Evolutionary conservation across 352 stramenopile genomes (phyloP).

Genomic region (Phytophthora podocarpi): DNA sequence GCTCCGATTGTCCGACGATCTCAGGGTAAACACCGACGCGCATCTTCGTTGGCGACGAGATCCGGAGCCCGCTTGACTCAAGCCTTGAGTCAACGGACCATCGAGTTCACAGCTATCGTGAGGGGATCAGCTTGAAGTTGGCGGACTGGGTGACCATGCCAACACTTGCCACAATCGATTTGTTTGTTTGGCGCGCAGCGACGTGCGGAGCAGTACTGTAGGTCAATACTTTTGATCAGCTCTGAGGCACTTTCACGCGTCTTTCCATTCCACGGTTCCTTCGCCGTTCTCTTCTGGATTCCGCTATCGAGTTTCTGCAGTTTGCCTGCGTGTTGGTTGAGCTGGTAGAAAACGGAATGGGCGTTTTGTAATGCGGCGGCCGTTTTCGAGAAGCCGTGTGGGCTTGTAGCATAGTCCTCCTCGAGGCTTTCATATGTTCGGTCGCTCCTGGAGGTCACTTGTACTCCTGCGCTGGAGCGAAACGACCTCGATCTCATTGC

Average conservation of each 20-base stretch:
- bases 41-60: conserved; percentile 18
- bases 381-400: conserved; percentile 26
- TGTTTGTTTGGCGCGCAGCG: conserved; percentile 1
- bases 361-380: conserved; percentile 13
- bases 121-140: conserved; percentile 29
- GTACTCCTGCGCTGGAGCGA: neutral
- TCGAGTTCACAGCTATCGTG: neutral
- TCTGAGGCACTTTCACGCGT: neutral
- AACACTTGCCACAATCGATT: conserved; percentile 9
- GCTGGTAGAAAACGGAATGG: conserved; percentile 16
- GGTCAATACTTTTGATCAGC: conserved; percentile 11
- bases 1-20: conserved; percentile 17
- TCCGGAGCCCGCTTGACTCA: conserved; percentile 16
- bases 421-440: conserved; percentile 10
- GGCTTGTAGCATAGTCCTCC: conserved; percentile 20
- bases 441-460: conserved; percentile 16
- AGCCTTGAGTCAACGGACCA: conserved; percentile 9
- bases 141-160: conserved; percentile 25
- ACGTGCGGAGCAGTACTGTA: conserved; percentile 12
- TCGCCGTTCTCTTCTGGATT: conserved; percentile 6
- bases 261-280: conserved; percentile 17
- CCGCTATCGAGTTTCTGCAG: conserved; percentile 15
- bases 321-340: conserved; percentile 11
- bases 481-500: conserved; percentile 31
- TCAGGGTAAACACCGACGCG: conserved; percentile 8